Evolutionary conservation across 345 rosid species (phyloP), one percentile per base, ranked within the genome.

Genomic region (Eucalyptus sp.): DNA sequence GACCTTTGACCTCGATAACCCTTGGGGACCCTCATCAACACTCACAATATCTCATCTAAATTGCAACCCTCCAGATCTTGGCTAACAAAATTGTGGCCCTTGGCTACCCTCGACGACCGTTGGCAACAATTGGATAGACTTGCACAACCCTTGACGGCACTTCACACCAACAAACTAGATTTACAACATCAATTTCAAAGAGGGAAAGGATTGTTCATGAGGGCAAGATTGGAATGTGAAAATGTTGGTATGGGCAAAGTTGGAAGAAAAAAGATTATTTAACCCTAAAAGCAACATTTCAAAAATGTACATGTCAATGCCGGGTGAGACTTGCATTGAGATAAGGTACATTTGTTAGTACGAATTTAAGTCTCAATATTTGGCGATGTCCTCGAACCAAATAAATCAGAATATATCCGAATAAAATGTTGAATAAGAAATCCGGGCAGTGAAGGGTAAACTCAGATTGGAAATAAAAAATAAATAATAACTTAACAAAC

Each of bases 321-420:
- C 7, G 4, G 16, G 16, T 62, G 4, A 8, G 10, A 15, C 76
- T 64, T 64, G 41, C 76, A n/a, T 15, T 15, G 37, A n/a, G 41
- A 13, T 64, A 64, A 64, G 18, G 18, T n/a, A 16, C 37, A n/a
- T 64, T 64, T 64, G 76, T 31, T 64, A 64, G 10, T n/a, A n/a
- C 0, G 1, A 13, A 60, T 27, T 60, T 60, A 29, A 60, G 68
- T 60, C 31, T 6, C 8, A 15, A 33, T 64, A n/a, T 64, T n/a
- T n/a, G 76, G 37, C 2, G 2, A n/a, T 1, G 3, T n/a, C 20
- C 20, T 64, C 0, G 3, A 5, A n/a, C 10, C 20, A n/a, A 64
- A 64, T 64, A n/a, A n/a, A 64, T 2, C 3, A 3, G 3, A 7
- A 64, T 64, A 64, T n/a, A 64, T 2, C 37, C 10, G 2, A 15